Percentiles rank a stretch among this genome's conserved stretches.
Conservation (phyloP, 2,329 filamentous ascomycete genomes). For the Fusarium buharicum region DNA sequence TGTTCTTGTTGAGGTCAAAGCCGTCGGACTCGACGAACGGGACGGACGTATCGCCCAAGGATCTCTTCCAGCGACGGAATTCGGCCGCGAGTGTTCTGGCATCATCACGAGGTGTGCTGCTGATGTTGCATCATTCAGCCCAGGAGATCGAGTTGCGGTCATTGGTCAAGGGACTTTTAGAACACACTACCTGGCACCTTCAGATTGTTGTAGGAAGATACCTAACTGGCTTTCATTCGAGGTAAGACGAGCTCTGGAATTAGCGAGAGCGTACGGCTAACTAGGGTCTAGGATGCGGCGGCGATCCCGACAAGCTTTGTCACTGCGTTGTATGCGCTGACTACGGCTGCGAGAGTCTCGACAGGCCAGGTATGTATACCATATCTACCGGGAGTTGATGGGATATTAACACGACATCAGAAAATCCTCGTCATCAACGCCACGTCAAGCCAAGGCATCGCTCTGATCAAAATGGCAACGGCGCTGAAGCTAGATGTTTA, state of each 20-base stretch:
- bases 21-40: conserved; percentile 35
- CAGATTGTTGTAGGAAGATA: conserved; percentile 32
- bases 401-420: conserved; percentile 9
- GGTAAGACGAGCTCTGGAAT: conserved; percentile 8
- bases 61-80: conserved; percentile 31
- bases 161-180: conserved; percentile 39
- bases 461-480: conserved; percentile 34
- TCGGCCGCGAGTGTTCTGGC: conserved; percentile 40
- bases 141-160: conserved; percentile 36
- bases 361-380: conserved; percentile 29
- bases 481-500: conserved; percentile 35
- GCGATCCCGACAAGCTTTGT: conserved; percentile 34
- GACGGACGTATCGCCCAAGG: conserved; percentile 35
- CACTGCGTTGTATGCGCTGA: conserved; percentile 36
- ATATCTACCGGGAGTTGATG: fast-evolving
- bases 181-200: conserved; percentile 33
- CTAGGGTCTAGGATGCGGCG: conserved; percentile 25
- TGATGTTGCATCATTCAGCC: conserved; percentile 21
- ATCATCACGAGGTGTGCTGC: conserved; percentile 26
- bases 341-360: conserved; percentile 16
- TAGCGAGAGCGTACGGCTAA: conserved; percentile 2
- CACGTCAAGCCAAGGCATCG: conserved; percentile 34
- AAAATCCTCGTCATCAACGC: conserved; percentile 39
- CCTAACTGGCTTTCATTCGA: conserved; percentile 41
- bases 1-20: conserved; percentile 38